A percentile compares a stretch with the other conserved stretches of the same genome.
Conservation (phyloP, 441 rosid genomes). For the Adansonia madagascariensis region DNA sequence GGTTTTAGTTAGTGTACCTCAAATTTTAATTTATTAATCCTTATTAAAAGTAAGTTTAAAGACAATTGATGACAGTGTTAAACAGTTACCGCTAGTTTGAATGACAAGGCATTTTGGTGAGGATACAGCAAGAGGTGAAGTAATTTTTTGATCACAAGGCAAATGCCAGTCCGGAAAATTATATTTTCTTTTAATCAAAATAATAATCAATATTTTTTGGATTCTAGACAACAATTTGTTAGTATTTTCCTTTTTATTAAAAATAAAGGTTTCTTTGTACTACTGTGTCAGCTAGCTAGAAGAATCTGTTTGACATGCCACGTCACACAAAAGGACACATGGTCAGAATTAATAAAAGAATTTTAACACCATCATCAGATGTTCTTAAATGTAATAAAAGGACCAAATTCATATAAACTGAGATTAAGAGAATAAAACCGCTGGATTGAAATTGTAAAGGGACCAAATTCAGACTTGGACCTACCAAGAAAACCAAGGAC, state of each 20-base stretch:
- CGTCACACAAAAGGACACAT: neutral
- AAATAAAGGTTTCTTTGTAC: neutral
- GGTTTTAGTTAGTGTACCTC: neutral
- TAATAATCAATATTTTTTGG: neutral
- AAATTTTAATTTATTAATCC: neutral
- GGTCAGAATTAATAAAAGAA: neutral
- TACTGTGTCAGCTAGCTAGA: neutral
- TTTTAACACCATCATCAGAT: slow-evolving; percentile 11
- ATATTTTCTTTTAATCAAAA: slow-evolving; percentile 11
- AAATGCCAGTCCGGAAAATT: neutral
- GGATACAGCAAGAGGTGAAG: neutral
- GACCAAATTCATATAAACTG: neutral
- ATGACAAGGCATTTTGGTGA: neutral
- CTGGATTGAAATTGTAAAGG: neutral
- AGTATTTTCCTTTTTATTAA: neutral
- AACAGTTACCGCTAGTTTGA: neutral
- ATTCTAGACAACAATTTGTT: neutral
- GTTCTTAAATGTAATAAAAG: neutral
- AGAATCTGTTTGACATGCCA: neutral
- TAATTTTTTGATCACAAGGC: neutral
- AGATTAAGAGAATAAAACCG: neutral
- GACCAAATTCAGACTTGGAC: neutral
- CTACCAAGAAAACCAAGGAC: neutral
- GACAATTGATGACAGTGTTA: neutral
- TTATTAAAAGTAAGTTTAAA: neutral